These are phyloP conservation scores for Syzygium syzygioides DNA, from an alignment of 441 rosid species.

Conservation along the genomic window DNA sequence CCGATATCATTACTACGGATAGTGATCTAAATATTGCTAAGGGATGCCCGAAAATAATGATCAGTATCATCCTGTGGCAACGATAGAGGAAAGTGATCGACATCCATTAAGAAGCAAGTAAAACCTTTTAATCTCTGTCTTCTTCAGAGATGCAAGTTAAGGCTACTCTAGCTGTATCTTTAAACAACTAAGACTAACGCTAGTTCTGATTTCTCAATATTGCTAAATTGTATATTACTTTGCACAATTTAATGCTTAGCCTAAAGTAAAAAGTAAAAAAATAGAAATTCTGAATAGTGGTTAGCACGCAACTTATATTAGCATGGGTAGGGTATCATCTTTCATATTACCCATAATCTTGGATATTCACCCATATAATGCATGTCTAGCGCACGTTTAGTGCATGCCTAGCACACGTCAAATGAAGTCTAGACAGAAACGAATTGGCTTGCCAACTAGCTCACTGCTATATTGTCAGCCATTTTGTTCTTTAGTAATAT, in stretches of 20 bases:
- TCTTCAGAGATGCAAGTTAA: slow-evolving; percentile 84
- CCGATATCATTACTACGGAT: background rate
- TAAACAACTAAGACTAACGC: background rate
- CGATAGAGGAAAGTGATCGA: background rate
- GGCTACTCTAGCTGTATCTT: background rate
- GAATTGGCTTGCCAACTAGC: background rate
- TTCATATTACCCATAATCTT: background rate
- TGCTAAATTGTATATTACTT: no score
- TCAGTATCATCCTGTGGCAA: background rate
- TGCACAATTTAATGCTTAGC: background rate
- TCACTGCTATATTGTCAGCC: background rate
- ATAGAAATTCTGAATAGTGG: background rate
- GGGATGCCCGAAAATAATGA: slow-evolving; percentile 29
- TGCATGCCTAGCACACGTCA: background rate
- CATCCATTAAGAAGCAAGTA: slow-evolving; percentile 8
- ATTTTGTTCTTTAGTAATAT: background rate
- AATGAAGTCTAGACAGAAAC: background rate
- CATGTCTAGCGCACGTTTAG: background rate
- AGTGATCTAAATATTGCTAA: background rate
- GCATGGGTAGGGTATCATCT: background rate
- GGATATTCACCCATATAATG: background rate
- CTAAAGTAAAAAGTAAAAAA: no score
- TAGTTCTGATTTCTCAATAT: background rate
- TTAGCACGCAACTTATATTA: background rate
- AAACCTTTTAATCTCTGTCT: slow-evolving; percentile 44